A percentile compares a stretch with the other conserved stretches of the same genome.
Evolutionary conservation across 1,284 basidiomycete species (phyloP).

Genomic region (Prillingera fragicola): DNA sequence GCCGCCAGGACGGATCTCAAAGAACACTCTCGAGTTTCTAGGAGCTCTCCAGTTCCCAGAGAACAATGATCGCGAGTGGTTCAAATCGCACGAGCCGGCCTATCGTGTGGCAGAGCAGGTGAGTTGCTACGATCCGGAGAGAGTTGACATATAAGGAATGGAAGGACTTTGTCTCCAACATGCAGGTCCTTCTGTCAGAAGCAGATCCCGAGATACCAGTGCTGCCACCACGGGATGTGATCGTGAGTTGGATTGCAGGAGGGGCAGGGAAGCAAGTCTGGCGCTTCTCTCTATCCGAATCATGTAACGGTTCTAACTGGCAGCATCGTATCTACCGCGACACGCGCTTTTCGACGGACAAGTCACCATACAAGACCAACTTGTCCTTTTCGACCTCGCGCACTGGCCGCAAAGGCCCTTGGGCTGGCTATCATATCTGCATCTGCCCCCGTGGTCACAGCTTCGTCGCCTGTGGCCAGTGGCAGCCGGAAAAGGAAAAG

Average conservation of each 20-base stretch:
- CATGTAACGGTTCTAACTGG: too few species aligned
- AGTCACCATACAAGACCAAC: slow-evolving; percentile 78
- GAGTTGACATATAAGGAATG: slow-evolving; percentile 56
- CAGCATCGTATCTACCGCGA: slow-evolving; percentile 51
- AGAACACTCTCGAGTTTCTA: slow-evolving; percentile 76
- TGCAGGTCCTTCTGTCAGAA: slow-evolving; percentile 61
- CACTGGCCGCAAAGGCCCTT: slow-evolving; percentile 45
- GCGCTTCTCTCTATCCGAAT: too few species aligned
- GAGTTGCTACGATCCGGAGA: not conserved
- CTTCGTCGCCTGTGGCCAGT: slow-evolving; percentile 70
- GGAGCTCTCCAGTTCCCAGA: slow-evolving; percentile 63
- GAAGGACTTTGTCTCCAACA: slow-evolving; percentile 69
- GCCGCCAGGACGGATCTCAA: slow-evolving; percentile 74
- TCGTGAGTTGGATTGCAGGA: slow-evolving; percentile 52
- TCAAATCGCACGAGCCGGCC: slow-evolving; percentile 59
- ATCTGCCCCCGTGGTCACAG: slow-evolving; percentile 64
- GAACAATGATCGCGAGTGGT: slow-evolving; percentile 82
- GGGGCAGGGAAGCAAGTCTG: not conserved
- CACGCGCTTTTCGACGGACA: slow-evolving; percentile 65
- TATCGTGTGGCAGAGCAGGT: slow-evolving; percentile 70
- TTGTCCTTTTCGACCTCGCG: slow-evolving; percentile 50
- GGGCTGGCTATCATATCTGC: slow-evolving; percentile 44
- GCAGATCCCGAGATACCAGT: slow-evolving; percentile 74
- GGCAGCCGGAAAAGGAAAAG: slow-evolving; percentile 77
- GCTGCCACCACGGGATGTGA: slow-evolving; percentile 77